phyloP scores from a whole-genome alignment of 1,284 basidiomycete genomes.

The Microbotryomycetes sp. region DNA sequence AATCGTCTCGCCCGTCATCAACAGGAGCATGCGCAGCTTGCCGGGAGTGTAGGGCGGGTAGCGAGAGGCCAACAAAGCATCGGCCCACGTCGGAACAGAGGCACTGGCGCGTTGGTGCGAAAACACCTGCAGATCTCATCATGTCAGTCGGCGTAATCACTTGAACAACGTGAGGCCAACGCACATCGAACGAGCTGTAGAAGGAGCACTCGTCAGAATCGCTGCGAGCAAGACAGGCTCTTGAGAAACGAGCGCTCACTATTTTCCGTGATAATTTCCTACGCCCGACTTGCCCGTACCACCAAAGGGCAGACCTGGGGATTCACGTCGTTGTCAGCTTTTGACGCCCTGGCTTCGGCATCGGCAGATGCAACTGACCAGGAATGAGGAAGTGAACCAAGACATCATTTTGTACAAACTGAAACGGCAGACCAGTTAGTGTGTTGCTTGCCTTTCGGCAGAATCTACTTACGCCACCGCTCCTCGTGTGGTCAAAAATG shows the following conservation, averaged over 20 bases:
- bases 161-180: not conserved
- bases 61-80: constrained; percentile 38
- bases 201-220: not conserved
- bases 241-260: constrained; percentile 8
- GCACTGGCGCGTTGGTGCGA: constrained; percentile 41
- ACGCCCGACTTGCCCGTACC: constrained; percentile 32
- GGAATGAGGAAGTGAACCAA: constrained; percentile 36
- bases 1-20: not conserved
- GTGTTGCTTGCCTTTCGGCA: not conserved
- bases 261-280: constrained; percentile 27
- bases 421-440: constrained; percentile 1
- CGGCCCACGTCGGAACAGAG: constrained; percentile 40
- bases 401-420: constrained; percentile 34
- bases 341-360: not conserved
- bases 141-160: not conserved
- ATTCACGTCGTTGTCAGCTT: not conserved
- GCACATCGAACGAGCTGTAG: constrained; percentile 39
- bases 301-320: constrained; percentile 28
- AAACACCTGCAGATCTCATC: constrained; percentile 28
- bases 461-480: constrained; percentile 10
- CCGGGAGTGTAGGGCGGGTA: constrained; percentile 41
- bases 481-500: constrained; percentile 24
- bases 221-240: not conserved
- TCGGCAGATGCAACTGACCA: not conserved
- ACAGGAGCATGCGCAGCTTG: not conserved